These are phyloP conservation scores for Kodamaea ohmeri DNA, from an alignment of 1,139 yeast species.

Conservation along the genomic window DNA sequence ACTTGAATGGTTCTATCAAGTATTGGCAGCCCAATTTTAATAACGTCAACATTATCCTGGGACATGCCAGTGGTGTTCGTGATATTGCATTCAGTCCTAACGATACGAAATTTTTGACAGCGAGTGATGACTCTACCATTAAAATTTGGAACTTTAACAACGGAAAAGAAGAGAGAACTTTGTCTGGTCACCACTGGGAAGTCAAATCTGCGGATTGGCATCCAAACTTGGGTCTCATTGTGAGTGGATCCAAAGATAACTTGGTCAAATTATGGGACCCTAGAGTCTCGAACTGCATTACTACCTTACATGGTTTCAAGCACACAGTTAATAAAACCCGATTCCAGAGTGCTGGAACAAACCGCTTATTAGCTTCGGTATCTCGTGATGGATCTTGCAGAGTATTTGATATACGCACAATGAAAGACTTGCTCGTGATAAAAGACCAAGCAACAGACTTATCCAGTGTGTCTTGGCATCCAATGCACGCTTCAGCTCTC, in stretches of 20 bases:
- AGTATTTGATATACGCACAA: conserved; percentile 79
- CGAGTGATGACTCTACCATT: conserved; percentile 85
- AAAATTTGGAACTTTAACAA: conserved; percentile 94
- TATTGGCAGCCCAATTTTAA: conserved; percentile 98
- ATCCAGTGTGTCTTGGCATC: conserved; percentile 89
- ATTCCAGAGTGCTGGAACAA: conserved; percentile 73
- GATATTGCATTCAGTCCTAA: conserved; percentile 88
- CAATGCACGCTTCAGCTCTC: conserved; percentile 73
- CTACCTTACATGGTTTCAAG: conserved; percentile 87
- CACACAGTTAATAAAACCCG: conserved; percentile 84
- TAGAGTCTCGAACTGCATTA: conserved; percentile 64
- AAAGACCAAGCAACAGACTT: conserved; percentile 84
- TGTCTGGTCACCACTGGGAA: conserved; percentile 98
- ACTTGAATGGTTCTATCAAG: conserved; percentile 85
- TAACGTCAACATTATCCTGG: conserved; percentile 82
- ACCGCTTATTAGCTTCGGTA: conserved; percentile 75
- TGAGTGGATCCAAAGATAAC: conserved; percentile 91
- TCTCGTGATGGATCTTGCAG: conserved; percentile 88
- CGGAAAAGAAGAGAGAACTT: conserved; percentile 76
- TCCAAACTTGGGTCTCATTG: conserved; percentile 77
- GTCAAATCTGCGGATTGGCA: conserved; percentile 98
- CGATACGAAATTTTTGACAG: conserved; percentile 85
- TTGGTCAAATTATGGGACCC: conserved; percentile 96
- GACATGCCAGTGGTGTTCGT: conserved; percentile 78
- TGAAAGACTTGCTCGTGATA: conserved; percentile 71